A percentile compares a stretch with the other conserved stretches of the same genome.
Evolutionary conservation across 2,329 filamentous ascomycete genomes (phyloP).

Genomic region (Verticillium tricorpus): DNA sequence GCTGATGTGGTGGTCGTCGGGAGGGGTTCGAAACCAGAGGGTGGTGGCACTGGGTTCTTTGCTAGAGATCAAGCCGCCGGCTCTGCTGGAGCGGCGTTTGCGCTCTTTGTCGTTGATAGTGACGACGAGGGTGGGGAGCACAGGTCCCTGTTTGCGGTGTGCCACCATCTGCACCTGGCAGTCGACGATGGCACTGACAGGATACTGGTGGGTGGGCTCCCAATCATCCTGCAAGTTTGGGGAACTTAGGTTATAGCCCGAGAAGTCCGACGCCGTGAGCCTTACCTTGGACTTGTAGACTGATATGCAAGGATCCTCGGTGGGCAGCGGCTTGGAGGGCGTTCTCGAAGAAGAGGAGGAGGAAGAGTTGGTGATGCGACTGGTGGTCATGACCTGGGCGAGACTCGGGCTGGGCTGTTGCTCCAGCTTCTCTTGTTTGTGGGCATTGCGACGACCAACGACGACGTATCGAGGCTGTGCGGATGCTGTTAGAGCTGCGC

Average conservation of each 20-base stretch:
- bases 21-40: slow-evolving; percentile 52
- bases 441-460: slow-evolving; percentile 36
- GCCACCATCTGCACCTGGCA: slow-evolving; percentile 56
- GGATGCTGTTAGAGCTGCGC: slow-evolving; percentile 12
- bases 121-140: slow-evolving; percentile 55
- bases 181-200: slow-evolving; percentile 46
- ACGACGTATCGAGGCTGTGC: slow-evolving; percentile 55
- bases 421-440: slow-evolving; percentile 23
- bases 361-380: slow-evolving; percentile 29
- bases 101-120: slow-evolving; percentile 56
- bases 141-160: slow-evolving; percentile 57
- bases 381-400: slow-evolving; percentile 34
- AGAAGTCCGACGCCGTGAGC: slow-evolving; percentile 8
- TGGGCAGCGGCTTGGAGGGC: slow-evolving; percentile 4
- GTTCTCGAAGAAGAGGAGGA: slow-evolving; percentile 14
- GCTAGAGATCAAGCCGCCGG: slow-evolving; percentile 49
- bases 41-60: slow-evolving; percentile 45
- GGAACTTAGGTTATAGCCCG: slow-evolving; percentile 6
- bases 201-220: slow-evolving; percentile 51
- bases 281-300: slow-evolving; percentile 54
- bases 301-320: slow-evolving; percentile 43
- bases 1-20: slow-evolving; percentile 45
- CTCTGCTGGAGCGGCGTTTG: slow-evolving; percentile 61
- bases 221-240: slow-evolving; percentile 39
- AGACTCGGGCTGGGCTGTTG: slow-evolving; percentile 29